These are phyloP conservation scores for Starmerella powellii DNA, from an alignment of 805 yeast genomes.

Conservation along the genomic window DNA sequence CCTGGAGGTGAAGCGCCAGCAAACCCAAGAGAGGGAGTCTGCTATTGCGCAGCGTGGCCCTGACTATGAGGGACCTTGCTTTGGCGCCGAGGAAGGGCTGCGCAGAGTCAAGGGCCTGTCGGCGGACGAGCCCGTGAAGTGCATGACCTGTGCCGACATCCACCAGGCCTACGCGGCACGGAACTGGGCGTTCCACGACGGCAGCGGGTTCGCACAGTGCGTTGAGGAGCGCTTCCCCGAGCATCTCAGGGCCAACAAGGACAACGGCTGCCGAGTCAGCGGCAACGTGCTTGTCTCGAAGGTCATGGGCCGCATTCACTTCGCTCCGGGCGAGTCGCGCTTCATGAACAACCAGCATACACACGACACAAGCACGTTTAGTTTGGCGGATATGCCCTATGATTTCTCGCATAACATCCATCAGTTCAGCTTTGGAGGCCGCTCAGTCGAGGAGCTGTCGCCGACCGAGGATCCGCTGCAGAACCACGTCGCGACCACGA, in stretches of 20 bases:
- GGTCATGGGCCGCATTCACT: slow-evolving; percentile 82
- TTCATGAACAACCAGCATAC: slow-evolving; percentile 46
- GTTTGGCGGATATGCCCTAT: slow-evolving; percentile 42
- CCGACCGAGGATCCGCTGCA: slow-evolving; percentile 32
- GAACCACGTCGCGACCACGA: slow-evolving; percentile 27
- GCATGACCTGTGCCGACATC: slow-evolving; percentile 77
- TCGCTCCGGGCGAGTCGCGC: slow-evolving; percentile 85
- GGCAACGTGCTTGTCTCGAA: slow-evolving; percentile 74
- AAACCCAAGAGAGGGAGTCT: slow-evolving; percentile 27
- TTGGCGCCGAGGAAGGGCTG: slow-evolving; percentile 42
- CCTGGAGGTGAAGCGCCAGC: slow-evolving; percentile 34
- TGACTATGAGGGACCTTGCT: slow-evolving; percentile 78
- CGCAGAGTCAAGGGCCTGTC: slow-evolving; percentile 31
- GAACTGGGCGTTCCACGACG: slow-evolving; percentile 87
- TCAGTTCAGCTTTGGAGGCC: slow-evolving; percentile 74
- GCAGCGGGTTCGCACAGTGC: slow-evolving; percentile 78
- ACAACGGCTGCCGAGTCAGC: slow-evolving; percentile 78
- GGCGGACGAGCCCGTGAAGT: slow-evolving; percentile 42
- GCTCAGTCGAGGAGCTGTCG: slow-evolving; percentile 32
- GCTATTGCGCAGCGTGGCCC: slow-evolving; percentile 24
- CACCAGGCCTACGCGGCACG: slow-evolving; percentile 61
- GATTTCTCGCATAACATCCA: slow-evolving; percentile 67
- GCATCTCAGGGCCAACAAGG: slow-evolving; percentile 43
- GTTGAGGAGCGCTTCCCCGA: slow-evolving; percentile 74
- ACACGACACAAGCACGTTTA: slow-evolving; percentile 73